Evolutionary conservation across 345 rosid species (phyloP).

Genomic region (Moricandia moricandioides): DNA sequence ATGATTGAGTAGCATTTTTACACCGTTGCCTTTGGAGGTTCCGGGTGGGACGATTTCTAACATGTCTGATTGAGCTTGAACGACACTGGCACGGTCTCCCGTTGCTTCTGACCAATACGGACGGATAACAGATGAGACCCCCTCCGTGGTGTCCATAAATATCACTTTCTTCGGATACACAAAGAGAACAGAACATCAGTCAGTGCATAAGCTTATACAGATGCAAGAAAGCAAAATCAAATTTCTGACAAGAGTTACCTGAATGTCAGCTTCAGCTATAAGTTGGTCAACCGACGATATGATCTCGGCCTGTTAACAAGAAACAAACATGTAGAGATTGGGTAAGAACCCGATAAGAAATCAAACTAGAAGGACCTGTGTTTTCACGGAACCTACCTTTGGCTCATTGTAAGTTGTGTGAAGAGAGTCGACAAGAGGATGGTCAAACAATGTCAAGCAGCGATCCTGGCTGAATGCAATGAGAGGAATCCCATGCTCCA

Average conservation of each 20-base stretch:
- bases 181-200: conserved; percentile 15
- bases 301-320: conserved; percentile 73
- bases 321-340: conserved; percentile 13
- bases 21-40: conserved; percentile 87
- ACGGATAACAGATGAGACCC: conserved; percentile 57
- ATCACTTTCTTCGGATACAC: conserved; percentile 61
- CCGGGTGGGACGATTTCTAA: conserved; percentile 83
- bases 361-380: neutral
- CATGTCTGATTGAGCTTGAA: conserved; percentile 84
- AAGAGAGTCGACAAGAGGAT: conserved; percentile 73
- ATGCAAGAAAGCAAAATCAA: neutral
- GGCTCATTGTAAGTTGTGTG: conserved; percentile 79
- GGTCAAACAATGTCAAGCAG: conserved; percentile 80
- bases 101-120: conserved; percentile 89
- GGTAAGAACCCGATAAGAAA: conserved; percentile 1
- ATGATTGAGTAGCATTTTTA: conserved; percentile 71
- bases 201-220: neutral
- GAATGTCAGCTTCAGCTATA: conserved; percentile 65
- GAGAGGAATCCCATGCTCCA: conserved; percentile 83
- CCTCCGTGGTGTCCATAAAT: conserved; percentile 69
- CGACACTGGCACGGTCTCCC: conserved; percentile 57
- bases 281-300: conserved; percentile 75
- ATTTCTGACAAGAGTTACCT: conserved; percentile 49
- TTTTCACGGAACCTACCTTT: conserved; percentile 51
- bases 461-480: conserved; percentile 79